Evolutionary conservation across 1,284 basidiomycete species (phyloP).

Genomic region (Gomphus bonarii): DNA sequence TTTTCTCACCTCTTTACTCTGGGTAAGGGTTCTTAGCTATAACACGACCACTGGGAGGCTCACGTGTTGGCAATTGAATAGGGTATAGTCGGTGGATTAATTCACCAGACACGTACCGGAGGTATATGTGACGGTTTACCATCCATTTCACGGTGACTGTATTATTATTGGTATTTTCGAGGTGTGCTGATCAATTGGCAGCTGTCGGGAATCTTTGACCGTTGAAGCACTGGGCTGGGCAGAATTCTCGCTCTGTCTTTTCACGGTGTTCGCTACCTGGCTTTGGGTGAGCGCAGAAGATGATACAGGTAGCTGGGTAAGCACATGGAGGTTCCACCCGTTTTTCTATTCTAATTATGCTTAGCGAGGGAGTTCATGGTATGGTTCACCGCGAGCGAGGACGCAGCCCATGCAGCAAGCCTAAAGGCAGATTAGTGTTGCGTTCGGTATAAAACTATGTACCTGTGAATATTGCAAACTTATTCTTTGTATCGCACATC

Average conservation of each 20-base stretch:
- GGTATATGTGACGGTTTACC: slow-evolving; percentile 44
- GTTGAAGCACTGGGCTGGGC: slow-evolving; percentile 68
- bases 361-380: background rate
- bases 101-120: slow-evolving; percentile 49
- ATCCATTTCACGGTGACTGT: slow-evolving; percentile 38
- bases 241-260: slow-evolving; percentile 55
- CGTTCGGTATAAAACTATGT: background rate
- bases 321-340: background rate
- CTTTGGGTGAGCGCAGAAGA: slow-evolving; percentile 36
- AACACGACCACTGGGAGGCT: no score
- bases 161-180: background rate
- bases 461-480: background rate
- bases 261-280: slow-evolving; percentile 47
- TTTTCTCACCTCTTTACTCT: slow-evolving; percentile 47
- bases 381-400: background rate
- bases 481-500: background rate
- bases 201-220: slow-evolving; percentile 59
- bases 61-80: slow-evolving; percentile 18
- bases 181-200: slow-evolving; percentile 17
- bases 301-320: background rate
- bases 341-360: background rate
- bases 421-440: background rate
- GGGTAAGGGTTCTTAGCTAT: slow-evolving; percentile 32
- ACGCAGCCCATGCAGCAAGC: background rate
- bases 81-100: slow-evolving; percentile 55